Percentiles rank a stretch among this genome's conserved stretches.
Conservation (phyloP, 345 rosid genomes). For the Populus euphratica region DNA sequence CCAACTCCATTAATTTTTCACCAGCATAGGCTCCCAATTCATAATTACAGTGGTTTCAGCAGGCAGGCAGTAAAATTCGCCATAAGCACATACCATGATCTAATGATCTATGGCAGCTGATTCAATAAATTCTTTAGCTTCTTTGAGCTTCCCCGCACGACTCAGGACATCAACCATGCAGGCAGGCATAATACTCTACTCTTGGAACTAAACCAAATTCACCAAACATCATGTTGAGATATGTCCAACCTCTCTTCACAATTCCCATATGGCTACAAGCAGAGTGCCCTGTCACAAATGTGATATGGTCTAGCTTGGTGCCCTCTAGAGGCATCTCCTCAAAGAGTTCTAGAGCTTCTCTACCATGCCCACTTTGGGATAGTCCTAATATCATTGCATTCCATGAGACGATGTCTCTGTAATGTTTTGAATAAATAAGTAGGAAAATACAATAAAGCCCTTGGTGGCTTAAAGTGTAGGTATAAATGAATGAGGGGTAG, state of each 20-base stretch:
- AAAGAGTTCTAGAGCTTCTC: slow-evolving; percentile 29
- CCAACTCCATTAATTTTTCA: slow-evolving; percentile 65
- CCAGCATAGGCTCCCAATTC: slow-evolving; percentile 72
- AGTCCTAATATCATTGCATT: slow-evolving; percentile 36
- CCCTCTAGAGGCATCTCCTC: slow-evolving; percentile 23
- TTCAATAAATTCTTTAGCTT: slow-evolving; percentile 70
- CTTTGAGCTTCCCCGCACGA: slow-evolving; percentile 26
- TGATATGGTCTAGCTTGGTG: slow-evolving; percentile 26
- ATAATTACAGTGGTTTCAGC: slow-evolving; percentile 51
- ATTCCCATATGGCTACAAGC: slow-evolving; percentile 36
- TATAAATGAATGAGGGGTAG: too few species aligned
- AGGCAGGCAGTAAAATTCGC: slow-evolving; percentile 65
- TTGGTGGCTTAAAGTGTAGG: too few species aligned
- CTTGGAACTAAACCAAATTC: slow-evolving; percentile 21
- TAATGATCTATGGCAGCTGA: slow-evolving; percentile 50
- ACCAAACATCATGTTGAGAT: slow-evolving; percentile 24
- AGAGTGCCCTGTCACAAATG: slow-evolving; percentile 29
- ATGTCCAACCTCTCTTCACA: slow-evolving; percentile 19
- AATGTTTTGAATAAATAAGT: too few species aligned
- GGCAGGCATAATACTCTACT: slow-evolving; percentile 28
- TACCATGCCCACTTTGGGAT: slow-evolving; percentile 26
- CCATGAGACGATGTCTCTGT: slow-evolving; percentile 29
- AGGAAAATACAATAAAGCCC: too few species aligned
- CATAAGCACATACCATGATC: slow-evolving; percentile 64
- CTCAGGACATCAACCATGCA: slow-evolving; percentile 32